Percentiles rank a stretch among this genome's conserved stretches.
Conservation (phyloP, 225 moss, liverwort and hornwort species). For the Thuidium tamariscinum region DNA sequence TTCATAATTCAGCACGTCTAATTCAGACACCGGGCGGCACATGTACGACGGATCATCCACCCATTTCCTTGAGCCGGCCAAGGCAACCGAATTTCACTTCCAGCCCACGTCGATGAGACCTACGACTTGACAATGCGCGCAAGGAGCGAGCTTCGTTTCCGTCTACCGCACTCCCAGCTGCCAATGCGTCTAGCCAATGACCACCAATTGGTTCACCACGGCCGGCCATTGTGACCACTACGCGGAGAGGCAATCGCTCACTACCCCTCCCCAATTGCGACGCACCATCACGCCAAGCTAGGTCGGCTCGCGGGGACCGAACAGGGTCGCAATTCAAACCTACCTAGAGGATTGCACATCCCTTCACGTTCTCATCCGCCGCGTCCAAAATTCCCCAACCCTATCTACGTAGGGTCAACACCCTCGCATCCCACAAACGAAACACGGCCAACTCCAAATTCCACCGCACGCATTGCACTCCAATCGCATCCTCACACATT, state of each 20-base stretch:
- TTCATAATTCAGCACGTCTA: neutral
- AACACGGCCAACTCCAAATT: neutral
- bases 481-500: neutral
- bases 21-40: neutral
- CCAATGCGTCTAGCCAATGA: neutral
- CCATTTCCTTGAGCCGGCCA: neutral
- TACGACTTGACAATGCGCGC: neutral
- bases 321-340: neutral
- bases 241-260: neutral
- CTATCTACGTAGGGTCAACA: neutral
- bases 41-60: neutral
- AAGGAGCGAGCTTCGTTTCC: neutral
- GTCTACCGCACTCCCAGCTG: neutral
- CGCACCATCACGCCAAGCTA: neutral
- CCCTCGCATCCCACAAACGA: neutral
- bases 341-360: neutral
- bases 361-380: neutral
- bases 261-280: neutral
- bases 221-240: neutral
- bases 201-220: neutral
- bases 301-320: neutral
- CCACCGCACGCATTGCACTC: neutral
- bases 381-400: too few species aligned
- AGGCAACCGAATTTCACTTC: neutral
- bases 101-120: neutral